Conservation (phyloP, 2,329 filamentous ascomycete species). For the Clarireedia paspali region DNA sequence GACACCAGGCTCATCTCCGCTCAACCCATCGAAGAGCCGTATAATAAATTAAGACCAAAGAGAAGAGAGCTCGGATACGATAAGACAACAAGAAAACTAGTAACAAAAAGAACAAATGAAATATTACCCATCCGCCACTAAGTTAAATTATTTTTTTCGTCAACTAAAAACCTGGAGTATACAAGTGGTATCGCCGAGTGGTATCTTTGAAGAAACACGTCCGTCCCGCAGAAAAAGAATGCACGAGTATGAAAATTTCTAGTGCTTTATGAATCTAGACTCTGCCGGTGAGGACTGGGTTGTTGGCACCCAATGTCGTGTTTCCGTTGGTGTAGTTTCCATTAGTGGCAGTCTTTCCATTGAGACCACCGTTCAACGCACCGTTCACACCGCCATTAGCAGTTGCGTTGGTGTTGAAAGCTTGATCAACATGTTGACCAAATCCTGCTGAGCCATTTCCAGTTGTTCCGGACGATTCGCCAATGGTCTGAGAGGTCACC, state of each 20-base stretch:
- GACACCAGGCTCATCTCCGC: no score
- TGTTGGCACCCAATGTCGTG: conserved; percentile 12
- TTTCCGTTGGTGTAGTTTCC: conserved; percentile 5
- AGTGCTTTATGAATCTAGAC: neutral
- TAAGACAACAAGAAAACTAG: neutral
- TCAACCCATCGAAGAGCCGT: neutral
- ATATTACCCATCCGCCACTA: neutral
- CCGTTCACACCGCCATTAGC: neutral
- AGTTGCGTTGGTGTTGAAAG: neutral
- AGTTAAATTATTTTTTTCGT: neutral
- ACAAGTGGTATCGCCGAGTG: conserved; percentile 11
- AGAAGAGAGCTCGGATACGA: neutral
- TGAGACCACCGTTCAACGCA: neutral
- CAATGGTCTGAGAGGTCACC: neutral
- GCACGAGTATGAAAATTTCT: neutral
- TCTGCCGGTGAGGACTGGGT: conserved; percentile 10
- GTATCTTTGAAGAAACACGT: conserved; percentile 11
- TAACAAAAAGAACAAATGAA: conserved; percentile 6
- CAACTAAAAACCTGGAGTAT: neutral
- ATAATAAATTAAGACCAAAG: neutral
- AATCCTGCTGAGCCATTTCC: neutral
- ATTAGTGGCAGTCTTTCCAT: neutral
- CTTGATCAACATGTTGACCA: neutral
- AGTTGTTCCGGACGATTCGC: neutral
- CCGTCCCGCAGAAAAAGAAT: conserved; percentile 1